These are phyloP conservation scores for Botrytis medusae DNA, from an alignment of 2,329 filamentous ascomycete genomes.

Conservation along the genomic window DNA sequence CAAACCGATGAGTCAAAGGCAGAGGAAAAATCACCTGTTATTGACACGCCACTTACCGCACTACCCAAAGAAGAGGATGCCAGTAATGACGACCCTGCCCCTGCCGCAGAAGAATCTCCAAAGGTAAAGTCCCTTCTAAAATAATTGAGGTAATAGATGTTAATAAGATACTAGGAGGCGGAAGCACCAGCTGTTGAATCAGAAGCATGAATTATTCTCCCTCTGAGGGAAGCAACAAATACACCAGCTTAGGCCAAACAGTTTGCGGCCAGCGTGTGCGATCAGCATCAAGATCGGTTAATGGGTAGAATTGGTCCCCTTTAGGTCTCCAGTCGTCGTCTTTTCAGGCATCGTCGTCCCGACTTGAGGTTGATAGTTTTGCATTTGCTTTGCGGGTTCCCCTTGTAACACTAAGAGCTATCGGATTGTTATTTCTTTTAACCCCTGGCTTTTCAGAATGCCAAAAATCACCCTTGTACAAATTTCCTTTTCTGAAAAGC, in stretches of 20 bases:
- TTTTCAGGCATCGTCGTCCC: constrained; percentile 12
- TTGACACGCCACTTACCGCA: constrained; percentile 34
- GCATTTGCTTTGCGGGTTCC: constrained; percentile 32
- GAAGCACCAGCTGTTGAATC: constrained; percentile 31
- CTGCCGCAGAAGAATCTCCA: constrained; percentile 27
- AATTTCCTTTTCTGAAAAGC: constrained; percentile 34
- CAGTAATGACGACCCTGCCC: constrained; percentile 36
- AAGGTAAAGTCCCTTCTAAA: constrained; percentile 25
- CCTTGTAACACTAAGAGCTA: constrained; percentile 39
- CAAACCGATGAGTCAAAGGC: constrained; percentile 41
- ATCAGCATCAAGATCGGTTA: constrained; percentile 17
- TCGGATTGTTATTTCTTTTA: constrained; percentile 29
- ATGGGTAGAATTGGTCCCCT: constrained; percentile 8
- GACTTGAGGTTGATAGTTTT: constrained; percentile 21
- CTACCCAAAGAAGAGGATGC: constrained; percentile 33
- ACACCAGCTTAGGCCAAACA: constrained; percentile 14
- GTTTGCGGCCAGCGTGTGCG: not conserved
- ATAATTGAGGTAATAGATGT: not conserved
- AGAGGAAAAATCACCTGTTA: constrained; percentile 44
- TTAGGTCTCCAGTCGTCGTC: constrained; percentile 11
- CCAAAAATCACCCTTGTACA: constrained; percentile 34
- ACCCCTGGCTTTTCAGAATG: constrained; percentile 29
- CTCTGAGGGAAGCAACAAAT: not conserved
- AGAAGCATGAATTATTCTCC: constrained; percentile 8
- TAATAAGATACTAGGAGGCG: constrained; percentile 28